Evolutionary conservation across 108 stramenopile species (phyloP).

Genomic region (Discostella stelligeroides): DNA sequence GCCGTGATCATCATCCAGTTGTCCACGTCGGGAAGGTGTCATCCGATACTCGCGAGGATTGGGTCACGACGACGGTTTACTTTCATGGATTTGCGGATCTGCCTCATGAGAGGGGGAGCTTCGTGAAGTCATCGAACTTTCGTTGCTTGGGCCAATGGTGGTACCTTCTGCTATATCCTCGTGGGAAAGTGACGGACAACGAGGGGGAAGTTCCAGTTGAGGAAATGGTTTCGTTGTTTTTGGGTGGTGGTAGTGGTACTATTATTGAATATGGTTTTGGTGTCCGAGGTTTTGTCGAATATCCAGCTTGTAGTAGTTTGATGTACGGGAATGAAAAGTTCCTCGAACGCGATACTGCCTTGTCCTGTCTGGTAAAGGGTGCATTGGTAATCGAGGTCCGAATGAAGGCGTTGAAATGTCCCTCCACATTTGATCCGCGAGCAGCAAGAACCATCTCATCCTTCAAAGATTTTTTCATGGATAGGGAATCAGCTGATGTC

Average conservation of each 20-base stretch:
- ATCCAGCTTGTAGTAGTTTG: background rate
- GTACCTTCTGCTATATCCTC: constrained; percentile 1
- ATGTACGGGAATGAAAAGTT: background rate
- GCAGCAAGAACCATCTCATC: background rate
- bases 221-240: background rate
- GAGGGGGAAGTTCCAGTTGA: background rate
- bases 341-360: background rate
- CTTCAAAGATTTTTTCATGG: background rate
- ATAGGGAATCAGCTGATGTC: background rate
- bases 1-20: no score
- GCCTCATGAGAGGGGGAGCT: background rate
- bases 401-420: background rate
- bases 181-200: background rate
- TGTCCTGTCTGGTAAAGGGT: background rate
- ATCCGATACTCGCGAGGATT: background rate
- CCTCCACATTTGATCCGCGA: background rate
- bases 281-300: no score
- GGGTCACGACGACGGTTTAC: background rate
- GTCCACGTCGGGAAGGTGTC: background rate
- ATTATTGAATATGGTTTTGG: background rate
- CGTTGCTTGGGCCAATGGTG: constrained; percentile 1
- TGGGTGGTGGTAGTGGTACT: background rate
- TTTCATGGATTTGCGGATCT: constrained; percentile 6
- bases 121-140: background rate
- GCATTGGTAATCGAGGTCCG: background rate